These are phyloP conservation scores for Pseudogymnoascus sp. DNA, from an alignment of 2,329 filamentous ascomycete genomes.

Conservation along the genomic window DNA sequence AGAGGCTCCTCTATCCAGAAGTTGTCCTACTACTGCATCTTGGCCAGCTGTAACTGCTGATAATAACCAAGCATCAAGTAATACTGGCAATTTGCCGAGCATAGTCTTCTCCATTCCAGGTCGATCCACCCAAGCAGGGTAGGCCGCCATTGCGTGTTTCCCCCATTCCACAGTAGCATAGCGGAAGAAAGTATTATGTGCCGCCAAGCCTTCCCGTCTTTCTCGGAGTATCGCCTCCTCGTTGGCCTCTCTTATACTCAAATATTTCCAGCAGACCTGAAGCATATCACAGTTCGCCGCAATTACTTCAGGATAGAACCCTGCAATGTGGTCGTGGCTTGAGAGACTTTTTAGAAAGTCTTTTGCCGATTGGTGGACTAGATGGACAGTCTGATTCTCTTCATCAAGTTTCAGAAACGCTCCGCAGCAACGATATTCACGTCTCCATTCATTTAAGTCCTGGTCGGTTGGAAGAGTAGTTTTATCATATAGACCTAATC, in stretches of 20 bases:
- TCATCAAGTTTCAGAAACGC: constrained; percentile 28
- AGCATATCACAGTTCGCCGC: background rate
- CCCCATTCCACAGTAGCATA: background rate
- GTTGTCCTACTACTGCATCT: background rate
- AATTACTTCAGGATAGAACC: background rate
- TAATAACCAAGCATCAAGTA: background rate
- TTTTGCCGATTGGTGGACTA: constrained; percentile 29
- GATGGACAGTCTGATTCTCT: constrained; percentile 17
- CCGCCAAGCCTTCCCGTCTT: background rate
- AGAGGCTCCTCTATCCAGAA: background rate
- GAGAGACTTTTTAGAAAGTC: constrained; percentile 23
- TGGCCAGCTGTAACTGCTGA: background rate
- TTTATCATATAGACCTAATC: background rate
- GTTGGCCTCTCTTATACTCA: background rate
- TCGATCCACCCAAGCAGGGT: background rate
- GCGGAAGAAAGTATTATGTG: background rate
- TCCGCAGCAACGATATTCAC: constrained; percentile 21
- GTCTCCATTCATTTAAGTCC: background rate
- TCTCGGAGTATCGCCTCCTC: background rate
- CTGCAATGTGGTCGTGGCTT: background rate
- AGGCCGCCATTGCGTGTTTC: background rate
- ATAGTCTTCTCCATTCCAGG: background rate
- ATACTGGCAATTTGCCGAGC: background rate
- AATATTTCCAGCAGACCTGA: background rate
- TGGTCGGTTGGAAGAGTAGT: background rate